Evolutionary conservation across 2,329 filamentous ascomycete species (phyloP).

Genomic region (Coniella lustricola): DNA sequence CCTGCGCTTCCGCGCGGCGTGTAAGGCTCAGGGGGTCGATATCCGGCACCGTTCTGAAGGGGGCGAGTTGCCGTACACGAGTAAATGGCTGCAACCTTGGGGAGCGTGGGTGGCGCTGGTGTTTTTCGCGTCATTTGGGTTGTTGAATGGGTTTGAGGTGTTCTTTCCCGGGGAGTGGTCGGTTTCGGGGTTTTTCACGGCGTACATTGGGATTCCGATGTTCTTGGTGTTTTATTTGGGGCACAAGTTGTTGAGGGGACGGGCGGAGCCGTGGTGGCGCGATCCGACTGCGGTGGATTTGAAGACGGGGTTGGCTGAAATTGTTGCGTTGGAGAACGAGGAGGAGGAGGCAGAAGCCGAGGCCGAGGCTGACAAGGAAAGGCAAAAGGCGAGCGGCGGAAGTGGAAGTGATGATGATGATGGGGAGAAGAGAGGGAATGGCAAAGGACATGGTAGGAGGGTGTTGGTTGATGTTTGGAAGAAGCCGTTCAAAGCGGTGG

Average conservation of each 20-base stretch:
- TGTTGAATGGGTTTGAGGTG: constrained; percentile 59
- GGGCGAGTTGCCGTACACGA: constrained; percentile 41
- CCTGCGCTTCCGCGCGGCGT: constrained; percentile 50
- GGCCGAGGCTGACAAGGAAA: neutral
- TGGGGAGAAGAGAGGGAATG: too few species aligned
- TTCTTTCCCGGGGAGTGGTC: constrained; percentile 55
- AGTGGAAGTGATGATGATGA: too few species aligned
- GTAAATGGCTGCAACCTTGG: constrained; percentile 47
- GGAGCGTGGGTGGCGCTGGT: constrained; percentile 41
- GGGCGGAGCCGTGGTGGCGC: neutral
- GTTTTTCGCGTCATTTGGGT: constrained; percentile 30
- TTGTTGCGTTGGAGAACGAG: neutral
- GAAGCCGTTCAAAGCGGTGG: too few species aligned
- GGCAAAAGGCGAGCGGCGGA: too few species aligned
- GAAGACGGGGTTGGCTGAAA: neutral
- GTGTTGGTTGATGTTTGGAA: too few species aligned
- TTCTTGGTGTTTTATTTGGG: constrained; percentile 49
- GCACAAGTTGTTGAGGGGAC: constrained; percentile 29
- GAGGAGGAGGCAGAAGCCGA: neutral
- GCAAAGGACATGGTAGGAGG: too few species aligned
- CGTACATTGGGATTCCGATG: constrained; percentile 59
- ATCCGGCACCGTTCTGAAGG: neutral
- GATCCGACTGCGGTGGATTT: neutral
- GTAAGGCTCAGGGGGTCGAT: constrained; percentile 33
- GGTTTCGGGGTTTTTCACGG: constrained; percentile 49